Conservation (phyloP, 116 monocot species). For the Cymodocea nodosa region DNA sequence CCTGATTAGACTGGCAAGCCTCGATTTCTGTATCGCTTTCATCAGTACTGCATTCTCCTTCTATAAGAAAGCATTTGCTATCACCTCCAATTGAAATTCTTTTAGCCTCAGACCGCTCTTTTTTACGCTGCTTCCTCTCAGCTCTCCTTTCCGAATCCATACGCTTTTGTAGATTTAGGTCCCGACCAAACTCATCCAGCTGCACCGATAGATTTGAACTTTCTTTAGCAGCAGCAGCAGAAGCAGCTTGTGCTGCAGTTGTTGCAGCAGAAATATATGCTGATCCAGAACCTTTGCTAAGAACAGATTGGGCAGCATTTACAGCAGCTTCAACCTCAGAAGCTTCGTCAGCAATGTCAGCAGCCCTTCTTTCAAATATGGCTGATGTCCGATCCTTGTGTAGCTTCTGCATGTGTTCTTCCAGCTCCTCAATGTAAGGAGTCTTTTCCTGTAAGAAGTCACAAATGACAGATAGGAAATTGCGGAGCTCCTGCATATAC, state of each 20-base stretch:
- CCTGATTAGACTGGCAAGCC: slow-evolving; percentile 38
- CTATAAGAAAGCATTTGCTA: slow-evolving; percentile 22
- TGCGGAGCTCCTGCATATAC: slow-evolving; percentile 83
- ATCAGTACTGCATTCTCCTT: slow-evolving; percentile 83
- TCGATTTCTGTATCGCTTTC: slow-evolving; percentile 79
- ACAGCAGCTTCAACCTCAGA: slow-evolving; percentile 65
- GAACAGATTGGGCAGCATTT: slow-evolving; percentile 49
- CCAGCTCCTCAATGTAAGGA: slow-evolving; percentile 75
- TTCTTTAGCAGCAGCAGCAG: slow-evolving; percentile 49
- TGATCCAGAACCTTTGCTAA: slow-evolving; percentile 49
- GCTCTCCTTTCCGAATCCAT: slow-evolving; percentile 56
- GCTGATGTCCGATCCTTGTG: slow-evolving; percentile 55
- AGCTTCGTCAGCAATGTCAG: slow-evolving; percentile 49
- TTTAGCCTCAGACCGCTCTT: slow-evolving; percentile 42
- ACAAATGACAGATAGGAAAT: slow-evolving; percentile 65
- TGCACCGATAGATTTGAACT: slow-evolving; percentile 46
- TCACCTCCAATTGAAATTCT: slow-evolving; percentile 27
- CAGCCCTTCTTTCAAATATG: slow-evolving; percentile 45
- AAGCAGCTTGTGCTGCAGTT: slow-evolving; percentile 62
- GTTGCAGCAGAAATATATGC: slow-evolving; percentile 47
- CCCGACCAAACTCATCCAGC: slow-evolving; percentile 92
- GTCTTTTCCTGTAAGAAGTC: slow-evolving; percentile 95
- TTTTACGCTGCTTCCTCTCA: slow-evolving; percentile 55
- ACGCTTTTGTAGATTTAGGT: slow-evolving; percentile 57
- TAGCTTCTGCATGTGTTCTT: slow-evolving; percentile 90